A percentile compares a stretch with the other conserved stretches of the same genome.
phyloP scores from a whole-genome alignment of 805 yeast species.

The Torulaspora franciscae region DNA sequence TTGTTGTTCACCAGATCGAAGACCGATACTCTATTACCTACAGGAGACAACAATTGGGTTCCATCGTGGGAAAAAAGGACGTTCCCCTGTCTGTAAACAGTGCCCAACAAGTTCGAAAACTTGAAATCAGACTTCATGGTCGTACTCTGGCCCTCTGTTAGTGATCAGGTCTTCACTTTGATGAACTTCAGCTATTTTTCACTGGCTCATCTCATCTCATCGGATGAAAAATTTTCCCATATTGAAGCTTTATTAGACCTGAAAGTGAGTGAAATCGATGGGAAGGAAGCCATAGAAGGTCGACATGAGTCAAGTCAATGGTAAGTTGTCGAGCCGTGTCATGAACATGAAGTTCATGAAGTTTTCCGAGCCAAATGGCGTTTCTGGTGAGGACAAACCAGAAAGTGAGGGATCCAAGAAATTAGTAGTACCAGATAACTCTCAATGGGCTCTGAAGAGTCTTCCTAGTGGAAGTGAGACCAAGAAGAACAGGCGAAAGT shows the following conservation, averaged over 20 bases:
- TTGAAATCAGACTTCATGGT: conserved; percentile 81
- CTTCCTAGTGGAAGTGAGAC: not conserved
- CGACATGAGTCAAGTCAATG: conserved; percentile 28
- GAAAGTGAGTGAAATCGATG: conserved; percentile 1
- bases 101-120: conserved; percentile 86
- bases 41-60: conserved; percentile 76
- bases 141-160: not conserved
- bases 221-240: conserved; percentile 13
- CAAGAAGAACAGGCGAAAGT: conserved; percentile 3
- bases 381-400: conserved; percentile 34
- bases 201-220: conserved; percentile 20
- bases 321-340: conserved; percentile 58
- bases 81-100: conserved; percentile 93
- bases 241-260: not conserved
- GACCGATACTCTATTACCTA: conserved; percentile 86
- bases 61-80: conserved; percentile 84
- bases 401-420: conserved; percentile 27
- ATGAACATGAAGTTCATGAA: conserved; percentile 79
- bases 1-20: conserved; percentile 81
- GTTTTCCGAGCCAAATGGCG: conserved; percentile 38
- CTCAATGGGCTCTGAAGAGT: conserved; percentile 19
- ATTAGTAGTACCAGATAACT: conserved; percentile 17
- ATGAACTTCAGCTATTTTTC: conserved; percentile 1
- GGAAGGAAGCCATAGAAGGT: not conserved
- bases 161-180: not conserved